Base-by-base conservation (phyloP, 2,329 filamentous ascomycete species). In the Periglandula ipomoeae region DNA sequence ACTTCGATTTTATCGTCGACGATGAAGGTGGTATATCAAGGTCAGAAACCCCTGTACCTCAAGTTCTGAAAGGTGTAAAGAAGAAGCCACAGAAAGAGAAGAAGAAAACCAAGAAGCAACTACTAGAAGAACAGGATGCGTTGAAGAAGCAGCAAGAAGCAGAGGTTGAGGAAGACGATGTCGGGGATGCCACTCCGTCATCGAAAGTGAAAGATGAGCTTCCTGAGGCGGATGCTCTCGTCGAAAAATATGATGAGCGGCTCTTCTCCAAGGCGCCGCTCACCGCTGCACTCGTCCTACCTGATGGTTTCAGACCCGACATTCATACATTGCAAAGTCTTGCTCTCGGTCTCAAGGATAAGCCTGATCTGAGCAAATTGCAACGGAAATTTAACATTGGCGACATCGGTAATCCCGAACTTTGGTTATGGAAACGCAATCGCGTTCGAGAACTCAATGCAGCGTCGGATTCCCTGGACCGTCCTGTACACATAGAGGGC, bases 81-180 rank as follows among this genome's bases (percentile, higher is more conserved):
- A 84, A 82, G 64, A 72, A 73, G 35, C 17, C 57, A 0, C 26
- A 69, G 40, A 85, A 84, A 61, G 55, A 75, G 4, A 87, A 87
- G 71, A 88, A 79, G 70, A 89, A 87, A 65, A 79, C 84, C 0
- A 90, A 89, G 73, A 89, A 87, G 64, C 82, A 89, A 59, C 63
- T 87, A 3, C 77, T 85, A 41, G 82, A 86, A 59, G 83, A 88
- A 60, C 74, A 76, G 19, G 78, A 84, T 58, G 77, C 77, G 10
- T 66, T 80, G 48, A 81, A 81, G 54, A 70, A 72, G 51, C 71
- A 78, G 50, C 74, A 79, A 50, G 73, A 76, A 52, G 69, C 56
- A 67, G 56, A 70, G 61, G 47, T 71, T 63, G 60, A 54, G 26
- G 55, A 48, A n/a, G 59, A 50, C 2, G 49, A 56, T 37, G 71